phyloP scores from a whole-genome alignment of 2,329 filamentous ascomycete genomes.

The Teratosphaeria nubilosa region DNA sequence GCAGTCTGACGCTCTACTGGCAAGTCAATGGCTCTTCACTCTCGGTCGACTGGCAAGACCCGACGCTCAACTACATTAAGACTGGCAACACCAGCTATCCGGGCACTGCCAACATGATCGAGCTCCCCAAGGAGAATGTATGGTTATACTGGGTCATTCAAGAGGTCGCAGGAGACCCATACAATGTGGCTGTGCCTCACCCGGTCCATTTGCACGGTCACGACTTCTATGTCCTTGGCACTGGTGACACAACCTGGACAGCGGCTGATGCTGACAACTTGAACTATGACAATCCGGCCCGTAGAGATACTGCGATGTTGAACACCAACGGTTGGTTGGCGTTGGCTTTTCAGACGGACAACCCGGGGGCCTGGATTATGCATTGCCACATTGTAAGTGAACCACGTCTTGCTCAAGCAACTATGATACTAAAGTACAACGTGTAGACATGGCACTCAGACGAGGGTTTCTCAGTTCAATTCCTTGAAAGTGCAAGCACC shows the following conservation, averaged over 20 bases:
- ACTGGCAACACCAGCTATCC: slow-evolving; percentile 28
- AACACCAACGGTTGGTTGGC: slow-evolving; percentile 29
- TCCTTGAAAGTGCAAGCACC: slow-evolving; percentile 18
- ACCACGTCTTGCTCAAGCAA: background rate
- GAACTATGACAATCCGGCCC: slow-evolving; percentile 29
- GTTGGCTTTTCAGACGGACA: slow-evolving; percentile 32
- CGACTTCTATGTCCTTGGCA: slow-evolving; percentile 20
- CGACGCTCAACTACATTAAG: slow-evolving; percentile 35
- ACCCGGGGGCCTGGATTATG: slow-evolving; percentile 33
- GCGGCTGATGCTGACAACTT: slow-evolving; percentile 12
- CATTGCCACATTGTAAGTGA: slow-evolving; percentile 31
- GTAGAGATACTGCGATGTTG: slow-evolving; percentile 32
- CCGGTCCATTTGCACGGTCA: slow-evolving; percentile 26
- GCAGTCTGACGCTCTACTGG: slow-evolving; percentile 27
- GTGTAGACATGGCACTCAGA: slow-evolving; percentile 22
- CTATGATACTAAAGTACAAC: background rate
- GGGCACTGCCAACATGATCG: slow-evolving; percentile 29
- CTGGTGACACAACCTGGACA: slow-evolving; percentile 16
- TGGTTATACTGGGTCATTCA: slow-evolving; percentile 30
- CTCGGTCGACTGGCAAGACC: slow-evolving; percentile 33
- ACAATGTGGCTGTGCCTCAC: slow-evolving; percentile 22
- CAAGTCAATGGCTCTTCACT: slow-evolving; percentile 35
- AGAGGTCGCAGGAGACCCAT: slow-evolving; percentile 16
- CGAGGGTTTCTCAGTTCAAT: slow-evolving; percentile 25
- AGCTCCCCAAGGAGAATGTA: slow-evolving; percentile 9